Evolutionary conservation across 2,329 filamentous ascomycete genomes (phyloP).

Genomic region (Nemania sp.): DNA sequence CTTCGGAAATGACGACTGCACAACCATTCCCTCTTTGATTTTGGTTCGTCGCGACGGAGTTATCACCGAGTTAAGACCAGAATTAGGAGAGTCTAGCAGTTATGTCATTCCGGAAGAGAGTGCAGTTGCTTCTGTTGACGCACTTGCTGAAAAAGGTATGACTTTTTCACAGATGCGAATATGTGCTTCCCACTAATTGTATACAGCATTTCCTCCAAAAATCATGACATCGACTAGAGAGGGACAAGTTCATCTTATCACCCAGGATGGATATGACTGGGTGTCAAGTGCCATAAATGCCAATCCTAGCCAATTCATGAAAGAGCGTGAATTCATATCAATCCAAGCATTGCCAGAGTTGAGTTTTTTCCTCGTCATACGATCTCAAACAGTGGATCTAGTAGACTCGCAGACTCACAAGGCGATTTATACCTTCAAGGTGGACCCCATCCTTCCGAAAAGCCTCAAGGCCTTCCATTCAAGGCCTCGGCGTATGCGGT

Average conservation of each 20-base stretch:
- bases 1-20: slow-evolving; percentile 53
- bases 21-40: slow-evolving; percentile 53
- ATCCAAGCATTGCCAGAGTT: slow-evolving; percentile 63
- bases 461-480: slow-evolving; percentile 65
- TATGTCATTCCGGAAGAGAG: slow-evolving; percentile 54
- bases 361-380: slow-evolving; percentile 63
- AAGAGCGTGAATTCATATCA: slow-evolving; percentile 54
- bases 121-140: slow-evolving; percentile 54
- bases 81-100: slow-evolving; percentile 46
- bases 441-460: slow-evolving; percentile 59
- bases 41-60: slow-evolving; percentile 67
- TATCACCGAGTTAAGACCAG: slow-evolving; percentile 60
- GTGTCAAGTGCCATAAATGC: slow-evolving; percentile 51
- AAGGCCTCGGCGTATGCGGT: slow-evolving; percentile 53
- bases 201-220: slow-evolving; percentile 35
- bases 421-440: slow-evolving; percentile 64
- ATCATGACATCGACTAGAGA: slow-evolving; percentile 41
- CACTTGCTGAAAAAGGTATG: slow-evolving; percentile 51
- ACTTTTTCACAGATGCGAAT: background rate
- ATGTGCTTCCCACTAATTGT: slow-evolving; percentile 9
- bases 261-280: slow-evolving; percentile 51
- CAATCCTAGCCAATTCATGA: slow-evolving; percentile 33
- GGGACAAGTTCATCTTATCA: slow-evolving; percentile 37
- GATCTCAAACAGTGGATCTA: slow-evolving; percentile 58
- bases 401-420: slow-evolving; percentile 61